A percentile compares a stretch with the other conserved stretches of the same genome.
These are phyloP conservation scores for Phyllosticta citriasiana DNA, from an alignment of 2,329 filamentous ascomycete species.

Conservation along the genomic window DNA sequence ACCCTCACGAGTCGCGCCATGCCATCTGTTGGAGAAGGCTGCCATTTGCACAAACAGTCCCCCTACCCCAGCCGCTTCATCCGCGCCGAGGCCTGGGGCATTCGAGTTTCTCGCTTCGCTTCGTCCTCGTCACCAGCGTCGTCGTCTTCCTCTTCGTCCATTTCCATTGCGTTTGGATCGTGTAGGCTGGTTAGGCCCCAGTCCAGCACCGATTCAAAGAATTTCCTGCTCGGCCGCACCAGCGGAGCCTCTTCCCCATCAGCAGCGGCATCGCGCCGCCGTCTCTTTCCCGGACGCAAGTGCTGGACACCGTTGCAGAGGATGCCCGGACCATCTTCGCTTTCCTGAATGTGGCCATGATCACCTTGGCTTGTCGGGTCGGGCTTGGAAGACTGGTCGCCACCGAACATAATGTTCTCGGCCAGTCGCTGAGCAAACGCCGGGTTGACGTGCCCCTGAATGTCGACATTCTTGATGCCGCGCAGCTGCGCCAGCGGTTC, in stretches of 20 bases:
- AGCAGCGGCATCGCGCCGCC: neutral
- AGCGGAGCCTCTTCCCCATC: neutral
- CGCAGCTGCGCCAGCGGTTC: conserved; percentile 6
- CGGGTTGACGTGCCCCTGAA: conserved; percentile 4
- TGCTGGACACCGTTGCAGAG: neutral
- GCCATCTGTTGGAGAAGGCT: too few species aligned
- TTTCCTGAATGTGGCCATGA: neutral
- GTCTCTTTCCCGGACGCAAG: neutral
- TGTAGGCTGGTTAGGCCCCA: neutral
- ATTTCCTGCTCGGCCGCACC: conserved; percentile 4
- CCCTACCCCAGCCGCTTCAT: too few species aligned
- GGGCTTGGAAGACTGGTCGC: neutral
- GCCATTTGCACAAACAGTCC: too few species aligned
- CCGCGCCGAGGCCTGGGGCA: neutral
- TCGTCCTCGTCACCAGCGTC: neutral
- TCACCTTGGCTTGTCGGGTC: neutral
- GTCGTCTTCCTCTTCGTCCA: neutral
- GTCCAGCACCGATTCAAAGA: conserved; percentile 9
- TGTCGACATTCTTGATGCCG: conserved; percentile 2
- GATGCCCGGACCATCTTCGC: neutral
- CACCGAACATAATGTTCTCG: neutral
- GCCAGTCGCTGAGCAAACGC: neutral
- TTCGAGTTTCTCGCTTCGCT: neutral
- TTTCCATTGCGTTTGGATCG: neutral
- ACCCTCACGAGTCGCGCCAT: too few species aligned